phyloP scores from a whole-genome alignment of 805 yeast species.

The Saturnispora hagleri region DNA sequence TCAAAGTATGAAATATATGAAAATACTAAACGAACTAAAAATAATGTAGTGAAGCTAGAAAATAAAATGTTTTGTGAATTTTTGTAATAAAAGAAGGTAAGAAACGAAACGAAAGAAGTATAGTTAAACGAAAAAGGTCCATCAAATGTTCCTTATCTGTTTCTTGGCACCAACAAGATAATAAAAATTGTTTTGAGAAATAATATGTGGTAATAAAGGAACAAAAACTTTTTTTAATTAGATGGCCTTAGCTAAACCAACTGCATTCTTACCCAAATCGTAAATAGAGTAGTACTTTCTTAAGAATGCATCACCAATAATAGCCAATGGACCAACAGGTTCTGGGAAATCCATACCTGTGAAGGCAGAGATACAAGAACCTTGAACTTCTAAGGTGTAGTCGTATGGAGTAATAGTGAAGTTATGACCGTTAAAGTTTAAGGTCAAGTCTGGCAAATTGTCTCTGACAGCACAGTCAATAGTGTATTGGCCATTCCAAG shows the following conservation, averaged over 20 bases:
- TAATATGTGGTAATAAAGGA: not conserved
- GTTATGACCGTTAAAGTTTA: constrained; percentile 82
- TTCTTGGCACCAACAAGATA: not conserved
- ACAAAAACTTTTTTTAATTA: constrained; percentile 21
- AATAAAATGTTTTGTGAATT: not conserved
- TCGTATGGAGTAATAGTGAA: constrained; percentile 86
- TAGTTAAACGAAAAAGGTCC: not conserved
- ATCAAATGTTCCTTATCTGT: not conserved
- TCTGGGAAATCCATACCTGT: constrained; percentile 97
- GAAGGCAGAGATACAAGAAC: constrained; percentile 92
- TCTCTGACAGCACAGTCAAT: constrained; percentile 85
- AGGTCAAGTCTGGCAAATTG: constrained; percentile 81
- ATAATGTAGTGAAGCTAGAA: not conserved
- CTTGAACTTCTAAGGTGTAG: constrained; percentile 89
- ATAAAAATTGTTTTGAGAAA: not conserved
- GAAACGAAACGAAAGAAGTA: not conserved
- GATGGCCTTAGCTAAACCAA: constrained; percentile 81
- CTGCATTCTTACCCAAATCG: constrained; percentile 84
- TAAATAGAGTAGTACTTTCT: constrained; percentile 91
- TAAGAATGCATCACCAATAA: constrained; percentile 94
- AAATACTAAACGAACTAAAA: not conserved
- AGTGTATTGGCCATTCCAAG: constrained; percentile 96
- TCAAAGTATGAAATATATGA: not conserved
- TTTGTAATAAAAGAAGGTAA: not conserved
- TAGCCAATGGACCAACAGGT: constrained; percentile 94